A percentile compares a stretch with the other conserved stretches of the same genome.
Conservation (phyloP, 768 basidiomycete genomes). For the Pisolithus albus region DNA sequence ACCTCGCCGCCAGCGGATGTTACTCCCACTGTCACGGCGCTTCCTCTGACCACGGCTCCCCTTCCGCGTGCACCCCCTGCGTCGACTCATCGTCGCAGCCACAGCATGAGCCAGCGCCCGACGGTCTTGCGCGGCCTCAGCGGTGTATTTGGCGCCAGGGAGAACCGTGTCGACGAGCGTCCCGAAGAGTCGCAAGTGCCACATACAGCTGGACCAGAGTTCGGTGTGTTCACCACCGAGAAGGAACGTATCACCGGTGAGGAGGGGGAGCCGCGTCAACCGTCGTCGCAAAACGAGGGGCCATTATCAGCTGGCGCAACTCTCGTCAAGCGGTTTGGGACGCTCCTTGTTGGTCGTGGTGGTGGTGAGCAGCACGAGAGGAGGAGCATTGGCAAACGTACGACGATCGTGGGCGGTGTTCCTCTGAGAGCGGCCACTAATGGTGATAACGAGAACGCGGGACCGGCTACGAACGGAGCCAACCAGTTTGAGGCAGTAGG, state of each 20-base stretch:
- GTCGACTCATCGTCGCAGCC: slow-evolving; percentile 74
- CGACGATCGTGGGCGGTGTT: slow-evolving; percentile 44
- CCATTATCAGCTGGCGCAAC: slow-evolving; percentile 56
- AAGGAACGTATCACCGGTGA: slow-evolving; percentile 24
- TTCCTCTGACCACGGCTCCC: slow-evolving; percentile 21
- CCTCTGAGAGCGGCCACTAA: slow-evolving; percentile 34
- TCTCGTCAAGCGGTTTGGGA: slow-evolving; percentile 73
- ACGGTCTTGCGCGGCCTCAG: slow-evolving; percentile 47
- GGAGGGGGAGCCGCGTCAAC: slow-evolving; percentile 16
- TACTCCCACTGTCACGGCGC: slow-evolving; percentile 9
- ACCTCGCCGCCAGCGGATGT: slow-evolving; percentile 28
- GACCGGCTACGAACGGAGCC: slow-evolving; percentile 8
- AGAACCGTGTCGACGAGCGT: slow-evolving; percentile 37
- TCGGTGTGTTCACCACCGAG: slow-evolving; percentile 44
- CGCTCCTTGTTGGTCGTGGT: slow-evolving; percentile 47
- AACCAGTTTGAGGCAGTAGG: slow-evolving; percentile 17
- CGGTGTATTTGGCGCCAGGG: slow-evolving; percentile 47
- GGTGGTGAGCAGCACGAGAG: slow-evolving; percentile 38
- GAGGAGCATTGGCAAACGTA: slow-evolving; percentile 37
- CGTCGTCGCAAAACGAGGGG: slow-evolving; percentile 12
- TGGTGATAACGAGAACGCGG: slow-evolving; percentile 26
- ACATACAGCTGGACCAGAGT: slow-evolving; percentile 61
- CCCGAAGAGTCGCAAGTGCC: slow-evolving; percentile 38
- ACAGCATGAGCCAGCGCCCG: slow-evolving; percentile 77
- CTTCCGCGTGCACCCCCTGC: slow-evolving; percentile 68